Evolutionary conservation across 176 grass and related monocot species (phyloP), one percentile per base, ranked within the genome.

Genomic region (Musa schizocarpa): DNA sequence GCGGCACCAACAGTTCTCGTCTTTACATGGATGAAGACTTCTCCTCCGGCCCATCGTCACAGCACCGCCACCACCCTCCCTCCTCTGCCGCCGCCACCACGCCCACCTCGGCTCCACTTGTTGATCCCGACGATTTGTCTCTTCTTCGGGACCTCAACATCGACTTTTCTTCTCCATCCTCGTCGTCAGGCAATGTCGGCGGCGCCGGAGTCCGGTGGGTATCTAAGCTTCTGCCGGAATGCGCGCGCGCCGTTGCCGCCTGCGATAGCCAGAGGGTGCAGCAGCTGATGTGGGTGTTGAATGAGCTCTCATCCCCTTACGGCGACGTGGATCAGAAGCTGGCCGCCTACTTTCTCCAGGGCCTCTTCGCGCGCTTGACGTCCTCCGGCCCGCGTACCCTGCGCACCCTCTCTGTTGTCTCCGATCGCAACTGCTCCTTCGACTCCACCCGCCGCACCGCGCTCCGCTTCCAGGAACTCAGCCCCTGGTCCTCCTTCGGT

Each of bases 11-110:
- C 82, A 62, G 71, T 79, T 63, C 74, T 72, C 79, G 84, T 65
- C 82, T 88, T 77, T 90, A 88, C 89, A 96, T 96, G 93, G 93
- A 96, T 90, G 93, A 96, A 88, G 93, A 96, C 88, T 96, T 92
- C 85, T 96, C 93, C 48, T 96, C 93, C 14, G 88, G 89, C 19
- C 89, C 89, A 7, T 92, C 93, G n/a, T 92, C 93, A 51, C 86
- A 81, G 78, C 90, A 90, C 75, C 88, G 86, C 62, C 83, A 86
- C 27, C 77, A 79, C 21, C 82, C 79, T 70, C 65, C 85, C 63
- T 73, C 67, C 63, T 54, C 59, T 54, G 49, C 78, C 68, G 74
- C 82, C 84, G 52, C 86, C 77, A 56, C 83, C 86, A 17, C 87
- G 4, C 85, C 86, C 71, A 79, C 90, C 5, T 77, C 85, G 56